Conservation (phyloP, 2,329 filamentous ascomycete genomes). For the Fusarium keratoplasticum region DNA sequence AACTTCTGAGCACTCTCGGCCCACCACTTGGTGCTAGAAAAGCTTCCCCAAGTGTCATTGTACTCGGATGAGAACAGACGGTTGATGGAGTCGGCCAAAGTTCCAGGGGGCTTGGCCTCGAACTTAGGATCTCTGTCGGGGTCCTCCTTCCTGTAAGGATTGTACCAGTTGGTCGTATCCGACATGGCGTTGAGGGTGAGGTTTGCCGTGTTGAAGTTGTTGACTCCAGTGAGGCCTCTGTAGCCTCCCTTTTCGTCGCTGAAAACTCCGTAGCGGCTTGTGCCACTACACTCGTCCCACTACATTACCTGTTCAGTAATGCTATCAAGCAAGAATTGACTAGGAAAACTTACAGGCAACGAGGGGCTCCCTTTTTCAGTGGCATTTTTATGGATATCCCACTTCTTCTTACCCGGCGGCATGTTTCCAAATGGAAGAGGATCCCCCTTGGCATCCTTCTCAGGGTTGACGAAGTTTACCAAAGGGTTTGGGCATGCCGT, state of each 20-base stretch:
- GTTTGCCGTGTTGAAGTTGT: conserved; percentile 8
- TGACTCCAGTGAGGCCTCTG: conserved; percentile 9
- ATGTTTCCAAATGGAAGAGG: conserved; percentile 25
- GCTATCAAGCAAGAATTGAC: not conserved
- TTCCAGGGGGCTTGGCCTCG: conserved; percentile 40
- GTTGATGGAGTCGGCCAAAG: conserved; percentile 37
- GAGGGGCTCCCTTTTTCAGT: not conserved
- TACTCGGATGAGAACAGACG: conserved; percentile 37
- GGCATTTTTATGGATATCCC: conserved; percentile 21
- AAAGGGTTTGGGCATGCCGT: not conserved
- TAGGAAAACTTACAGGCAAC: not conserved
- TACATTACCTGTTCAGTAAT: not conserved
- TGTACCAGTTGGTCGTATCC: not conserved
- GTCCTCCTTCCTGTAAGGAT: not conserved
- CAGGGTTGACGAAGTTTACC: conserved; percentile 15
- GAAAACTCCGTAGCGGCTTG: conserved; percentile 8
- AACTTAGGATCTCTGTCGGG: conserved; percentile 15
- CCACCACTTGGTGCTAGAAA: not conserved
- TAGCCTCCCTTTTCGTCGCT: not conserved
- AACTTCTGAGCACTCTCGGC: not conserved
- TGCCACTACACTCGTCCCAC: conserved; percentile 12
- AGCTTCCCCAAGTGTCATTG: not conserved
- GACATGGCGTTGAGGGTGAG: not conserved
- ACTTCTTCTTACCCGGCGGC: conserved; percentile 14
- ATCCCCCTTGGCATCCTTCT: not conserved